phyloP scores from a whole-genome alignment of 108 stramenopile genomes.

The Skeletonema costatum region DNA sequence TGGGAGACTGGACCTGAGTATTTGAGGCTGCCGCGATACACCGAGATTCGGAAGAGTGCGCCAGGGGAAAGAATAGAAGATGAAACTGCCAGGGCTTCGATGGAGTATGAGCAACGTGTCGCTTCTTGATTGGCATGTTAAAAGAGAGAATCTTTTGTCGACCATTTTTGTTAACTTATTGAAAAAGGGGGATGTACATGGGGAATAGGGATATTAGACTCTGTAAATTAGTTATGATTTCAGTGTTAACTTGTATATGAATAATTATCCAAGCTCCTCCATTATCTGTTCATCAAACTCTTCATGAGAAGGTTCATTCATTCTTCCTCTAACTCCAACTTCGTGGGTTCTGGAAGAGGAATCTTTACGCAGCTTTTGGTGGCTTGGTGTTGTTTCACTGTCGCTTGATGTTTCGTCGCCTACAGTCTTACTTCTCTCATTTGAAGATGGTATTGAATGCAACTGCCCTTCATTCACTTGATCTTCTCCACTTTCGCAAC shows the following conservation, averaged over 20 bases:
- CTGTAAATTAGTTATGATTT: slow-evolving; percentile 4
- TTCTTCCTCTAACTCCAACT: not conserved
- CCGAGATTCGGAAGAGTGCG: slow-evolving; percentile 1
- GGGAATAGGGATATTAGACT: not conserved
- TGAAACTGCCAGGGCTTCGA: not conserved
- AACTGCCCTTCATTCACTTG: not conserved
- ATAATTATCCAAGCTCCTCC: slow-evolving; percentile 29
- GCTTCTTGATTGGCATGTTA: not conserved
- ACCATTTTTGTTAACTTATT: not conserved
- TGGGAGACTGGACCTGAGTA: slow-evolving; percentile 63
- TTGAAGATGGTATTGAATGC: slow-evolving; percentile 6
- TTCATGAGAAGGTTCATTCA: not conserved
- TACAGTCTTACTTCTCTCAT: not conserved
- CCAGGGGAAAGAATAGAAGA: not conserved
- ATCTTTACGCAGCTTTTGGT: not conserved
- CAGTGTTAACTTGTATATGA: not conserved
- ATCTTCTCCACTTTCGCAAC: slow-evolving; percentile 29
- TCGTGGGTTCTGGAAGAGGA: not conserved
- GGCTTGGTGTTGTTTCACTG: not conserved
- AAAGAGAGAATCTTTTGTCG: not conserved
- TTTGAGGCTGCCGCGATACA: slow-evolving; percentile 56
- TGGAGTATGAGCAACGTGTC: not conserved
- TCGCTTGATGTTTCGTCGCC: not conserved
- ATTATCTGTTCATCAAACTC: slow-evolving; percentile 10
- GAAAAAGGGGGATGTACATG: not conserved